Percentiles rank a stretch among this genome's conserved stretches.
Conservation (phyloP, 768 basidiomycete genomes). For the Auricularia auricula-judae region DNA sequence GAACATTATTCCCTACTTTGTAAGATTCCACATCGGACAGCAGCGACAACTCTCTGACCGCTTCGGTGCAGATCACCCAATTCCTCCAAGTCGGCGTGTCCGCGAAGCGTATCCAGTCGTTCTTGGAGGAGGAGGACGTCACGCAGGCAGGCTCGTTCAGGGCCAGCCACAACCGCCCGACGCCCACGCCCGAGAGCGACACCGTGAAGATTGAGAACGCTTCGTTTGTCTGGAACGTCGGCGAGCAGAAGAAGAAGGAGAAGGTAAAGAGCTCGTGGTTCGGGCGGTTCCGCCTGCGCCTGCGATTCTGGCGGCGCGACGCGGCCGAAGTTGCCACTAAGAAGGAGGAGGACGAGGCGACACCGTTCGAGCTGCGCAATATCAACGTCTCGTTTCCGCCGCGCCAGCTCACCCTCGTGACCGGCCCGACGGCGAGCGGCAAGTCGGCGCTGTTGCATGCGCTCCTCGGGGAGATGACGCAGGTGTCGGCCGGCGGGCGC, state of each 20-base stretch:
- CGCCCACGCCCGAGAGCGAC: constrained; percentile 21
- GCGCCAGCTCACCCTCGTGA: constrained; percentile 57
- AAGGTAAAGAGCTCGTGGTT: constrained; percentile 1
- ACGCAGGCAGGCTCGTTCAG: constrained; percentile 43
- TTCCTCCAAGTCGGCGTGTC: constrained; percentile 45
- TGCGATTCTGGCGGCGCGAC: constrained; percentile 7
- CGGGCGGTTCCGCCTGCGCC: not conserved
- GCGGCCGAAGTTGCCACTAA: constrained; percentile 10
- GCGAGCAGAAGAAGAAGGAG: constrained; percentile 21
- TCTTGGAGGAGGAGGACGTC: constrained; percentile 63
- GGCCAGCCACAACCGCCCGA: constrained; percentile 29
- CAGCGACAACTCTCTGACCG: not conserved
- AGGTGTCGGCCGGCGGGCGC: constrained; percentile 10
- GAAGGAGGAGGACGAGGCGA: constrained; percentile 15
- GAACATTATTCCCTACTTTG: constrained; percentile 71
- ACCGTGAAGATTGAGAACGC: constrained; percentile 50
- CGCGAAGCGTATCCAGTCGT: constrained; percentile 54
- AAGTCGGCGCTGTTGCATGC: constrained; percentile 15
- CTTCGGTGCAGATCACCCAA: not conserved
- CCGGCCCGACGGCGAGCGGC: constrained; percentile 34
- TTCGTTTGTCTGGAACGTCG: constrained; percentile 52
- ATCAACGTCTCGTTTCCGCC: constrained; percentile 62
- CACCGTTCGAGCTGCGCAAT: constrained; percentile 52
- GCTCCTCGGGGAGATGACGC: constrained; percentile 17
- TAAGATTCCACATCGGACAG: constrained; percentile 51